phyloP scores from a whole-genome alignment of 2,329 filamentous ascomycete genomes.

The Exophiala bonariae region DNA sequence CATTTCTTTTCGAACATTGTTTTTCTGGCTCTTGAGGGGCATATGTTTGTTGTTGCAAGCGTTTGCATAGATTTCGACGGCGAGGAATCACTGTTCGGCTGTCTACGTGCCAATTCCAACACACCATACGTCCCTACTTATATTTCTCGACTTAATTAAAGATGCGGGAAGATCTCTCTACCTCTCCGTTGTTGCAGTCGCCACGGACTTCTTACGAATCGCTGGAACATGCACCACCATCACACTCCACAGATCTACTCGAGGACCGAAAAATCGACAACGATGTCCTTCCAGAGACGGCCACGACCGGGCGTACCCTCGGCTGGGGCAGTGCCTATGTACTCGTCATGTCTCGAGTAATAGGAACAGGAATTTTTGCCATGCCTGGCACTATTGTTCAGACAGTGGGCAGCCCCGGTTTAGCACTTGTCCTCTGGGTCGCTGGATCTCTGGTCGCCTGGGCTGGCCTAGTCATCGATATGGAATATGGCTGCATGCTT shows the following conservation, averaged over 20 bases:
- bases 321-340: conserved; percentile 66
- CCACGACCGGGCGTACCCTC: conserved; percentile 59
- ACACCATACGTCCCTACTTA: too few species aligned
- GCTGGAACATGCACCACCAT: not conserved
- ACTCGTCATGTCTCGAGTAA: conserved; percentile 66
- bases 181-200: conserved; percentile 21
- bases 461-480: conserved; percentile 60
- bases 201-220: conserved; percentile 8
- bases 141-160: too few species aligned
- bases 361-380: conserved; percentile 71
- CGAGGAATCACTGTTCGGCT: too few species aligned
- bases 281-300: conserved; percentile 60
- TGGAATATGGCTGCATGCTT: conserved; percentile 71
- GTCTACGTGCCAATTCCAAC: too few species aligned
- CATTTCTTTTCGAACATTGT: too few species aligned
- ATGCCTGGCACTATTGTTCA: conserved; percentile 68
- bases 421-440: conserved; percentile 64
- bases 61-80: too few species aligned
- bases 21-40: too few species aligned
- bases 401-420: conserved; percentile 65
- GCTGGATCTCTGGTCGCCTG: conserved; percentile 62
- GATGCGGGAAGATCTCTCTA: conserved; percentile 14
- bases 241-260: not conserved
- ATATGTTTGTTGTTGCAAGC: too few species aligned
- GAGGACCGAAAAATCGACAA: conserved; percentile 63